A percentile compares a stretch with the other conserved stretches of the same genome.
These are phyloP conservation scores for Boletus hoseneyae DNA, from an alignment of 1,284 basidiomycete genomes.

Conservation along the genomic window DNA sequence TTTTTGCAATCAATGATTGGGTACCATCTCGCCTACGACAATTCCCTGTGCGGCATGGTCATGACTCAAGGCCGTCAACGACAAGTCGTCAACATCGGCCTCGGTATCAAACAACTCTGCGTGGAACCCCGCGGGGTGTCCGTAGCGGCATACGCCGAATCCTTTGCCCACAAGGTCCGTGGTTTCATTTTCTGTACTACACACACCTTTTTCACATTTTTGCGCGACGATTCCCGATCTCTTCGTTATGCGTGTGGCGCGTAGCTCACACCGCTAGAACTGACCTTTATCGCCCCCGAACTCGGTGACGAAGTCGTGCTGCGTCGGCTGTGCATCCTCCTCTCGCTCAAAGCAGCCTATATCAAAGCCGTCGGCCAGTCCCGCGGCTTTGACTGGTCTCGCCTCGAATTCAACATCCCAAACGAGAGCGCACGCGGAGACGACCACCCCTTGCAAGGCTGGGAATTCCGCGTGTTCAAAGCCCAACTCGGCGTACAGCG, in stretches of 20 bases:
- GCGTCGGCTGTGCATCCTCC: conserved; percentile 67
- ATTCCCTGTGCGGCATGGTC: conserved; percentile 71
- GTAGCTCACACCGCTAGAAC: conserved; percentile 65
- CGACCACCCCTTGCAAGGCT: conserved; percentile 62
- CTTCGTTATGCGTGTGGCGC: neutral
- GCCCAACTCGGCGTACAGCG: conserved; percentile 66
- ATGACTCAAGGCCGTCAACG: conserved; percentile 74
- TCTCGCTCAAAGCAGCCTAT: conserved; percentile 75
- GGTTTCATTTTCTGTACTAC: neutral
- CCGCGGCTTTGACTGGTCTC: conserved; percentile 72
- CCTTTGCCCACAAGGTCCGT: conserved; percentile 68
- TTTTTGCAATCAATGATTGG: conserved; percentile 71
- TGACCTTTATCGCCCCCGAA: conserved; percentile 48
- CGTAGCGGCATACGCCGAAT: conserved; percentile 62
- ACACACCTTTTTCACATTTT: neutral
- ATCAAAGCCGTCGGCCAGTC: conserved; percentile 79
- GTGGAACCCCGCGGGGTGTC: conserved; percentile 56
- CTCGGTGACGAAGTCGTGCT: conserved; percentile 60
- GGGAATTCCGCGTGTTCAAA: conserved; percentile 80
- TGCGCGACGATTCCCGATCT: neutral
- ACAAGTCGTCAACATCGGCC: conserved; percentile 73
- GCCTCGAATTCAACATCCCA: conserved; percentile 74
- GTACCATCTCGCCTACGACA: conserved; percentile 67
- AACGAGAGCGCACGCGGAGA: conserved; percentile 60
- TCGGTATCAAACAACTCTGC: conserved; percentile 64